Evolutionary conservation across 495 filamentous ascomycete genomes (phyloP).

Genomic region (Podospora tetraspora): DNA sequence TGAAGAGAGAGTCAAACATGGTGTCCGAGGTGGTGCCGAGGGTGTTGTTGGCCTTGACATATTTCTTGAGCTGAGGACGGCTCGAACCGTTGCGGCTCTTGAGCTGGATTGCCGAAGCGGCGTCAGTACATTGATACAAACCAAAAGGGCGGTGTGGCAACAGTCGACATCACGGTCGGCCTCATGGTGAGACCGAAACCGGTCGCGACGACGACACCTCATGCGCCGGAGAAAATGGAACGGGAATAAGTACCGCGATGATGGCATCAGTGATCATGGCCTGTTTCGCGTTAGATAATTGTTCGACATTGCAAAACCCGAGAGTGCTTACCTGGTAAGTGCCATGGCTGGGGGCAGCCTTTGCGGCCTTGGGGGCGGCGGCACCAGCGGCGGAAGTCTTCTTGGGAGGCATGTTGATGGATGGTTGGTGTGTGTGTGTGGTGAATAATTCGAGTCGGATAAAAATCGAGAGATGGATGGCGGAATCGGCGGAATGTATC

Average conservation of each 20-base stretch:
- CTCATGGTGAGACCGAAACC: not conserved
- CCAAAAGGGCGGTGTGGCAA: not conserved
- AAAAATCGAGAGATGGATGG: slow-evolving; percentile 1
- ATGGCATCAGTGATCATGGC: slow-evolving; percentile 68
- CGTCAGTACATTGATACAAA: slow-evolving; percentile 38
- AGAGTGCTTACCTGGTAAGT: slow-evolving; percentile 51
- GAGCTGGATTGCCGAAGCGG: slow-evolving; percentile 44
- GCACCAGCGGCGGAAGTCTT: slow-evolving; percentile 46
- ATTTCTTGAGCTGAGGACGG: slow-evolving; percentile 96
- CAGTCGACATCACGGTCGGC: slow-evolving; percentile 16
- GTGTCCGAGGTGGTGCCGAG: slow-evolving; percentile 57
- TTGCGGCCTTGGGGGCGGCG: slow-evolving; percentile 49
- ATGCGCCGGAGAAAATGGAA: slow-evolving; percentile 39
- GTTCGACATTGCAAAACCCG: slow-evolving; percentile 16
- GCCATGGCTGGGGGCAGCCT: slow-evolving; percentile 46
- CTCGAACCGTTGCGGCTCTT: slow-evolving; percentile 68
- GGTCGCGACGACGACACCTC: slow-evolving; percentile 9
- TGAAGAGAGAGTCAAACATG: slow-evolving; percentile 87
- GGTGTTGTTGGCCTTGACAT: slow-evolving; percentile 93
- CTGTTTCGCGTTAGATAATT: slow-evolving; percentile 41
- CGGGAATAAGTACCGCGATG: slow-evolving; percentile 51
- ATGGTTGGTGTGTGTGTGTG: slow-evolving; percentile 21
- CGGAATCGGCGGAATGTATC: slow-evolving; percentile 5
- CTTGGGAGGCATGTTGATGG: slow-evolving; percentile 62
- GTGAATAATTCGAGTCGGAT: slow-evolving; percentile 18